Evolutionary conservation across 176 grass and related monocot species (phyloP).

Genomic region (Alopecurus myosuroides): DNA sequence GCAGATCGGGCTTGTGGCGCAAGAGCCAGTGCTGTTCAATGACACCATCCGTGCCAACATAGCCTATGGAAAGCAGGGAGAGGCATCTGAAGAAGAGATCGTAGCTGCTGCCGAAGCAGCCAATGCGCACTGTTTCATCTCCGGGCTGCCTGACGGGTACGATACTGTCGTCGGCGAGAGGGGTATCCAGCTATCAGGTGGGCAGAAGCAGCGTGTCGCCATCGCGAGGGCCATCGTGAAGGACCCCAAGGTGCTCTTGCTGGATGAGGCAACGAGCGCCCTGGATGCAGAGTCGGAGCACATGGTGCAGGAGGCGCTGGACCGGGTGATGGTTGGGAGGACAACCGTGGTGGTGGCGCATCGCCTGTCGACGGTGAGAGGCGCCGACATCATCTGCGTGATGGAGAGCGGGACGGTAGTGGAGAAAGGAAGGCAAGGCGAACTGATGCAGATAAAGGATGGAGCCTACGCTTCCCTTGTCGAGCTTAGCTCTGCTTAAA

Average conservation of each 20-base stretch:
- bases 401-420: constrained; percentile 46
- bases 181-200: constrained; percentile 71
- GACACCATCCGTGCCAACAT: constrained; percentile 75
- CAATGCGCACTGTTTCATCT: constrained; percentile 79
- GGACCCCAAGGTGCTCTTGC: constrained; percentile 65
- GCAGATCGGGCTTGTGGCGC: constrained; percentile 60
- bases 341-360: constrained; percentile 68
- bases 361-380: constrained; percentile 54
- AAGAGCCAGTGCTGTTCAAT: constrained; percentile 76
- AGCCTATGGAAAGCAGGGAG: constrained; percentile 70
- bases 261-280: constrained; percentile 83
- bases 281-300: constrained; percentile 66
- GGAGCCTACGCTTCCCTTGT: constrained; percentile 66
- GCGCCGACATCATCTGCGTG: constrained; percentile 47
- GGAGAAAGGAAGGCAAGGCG: constrained; percentile 64
- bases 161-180: constrained; percentile 59
- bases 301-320: constrained; percentile 71
- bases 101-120: constrained; percentile 45
- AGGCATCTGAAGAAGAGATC: constrained; percentile 62
- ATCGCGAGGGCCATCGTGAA: constrained; percentile 67
- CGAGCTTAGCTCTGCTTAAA: constrained; percentile 39
- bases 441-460: constrained; percentile 39
- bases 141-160: constrained; percentile 56
- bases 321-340: constrained; percentile 46
- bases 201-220: constrained; percentile 84